Evolutionary conservation across 345 rosid genomes (phyloP), one percentile per base, ranked within the genome.

Genomic region (Kandelia obovata): DNA sequence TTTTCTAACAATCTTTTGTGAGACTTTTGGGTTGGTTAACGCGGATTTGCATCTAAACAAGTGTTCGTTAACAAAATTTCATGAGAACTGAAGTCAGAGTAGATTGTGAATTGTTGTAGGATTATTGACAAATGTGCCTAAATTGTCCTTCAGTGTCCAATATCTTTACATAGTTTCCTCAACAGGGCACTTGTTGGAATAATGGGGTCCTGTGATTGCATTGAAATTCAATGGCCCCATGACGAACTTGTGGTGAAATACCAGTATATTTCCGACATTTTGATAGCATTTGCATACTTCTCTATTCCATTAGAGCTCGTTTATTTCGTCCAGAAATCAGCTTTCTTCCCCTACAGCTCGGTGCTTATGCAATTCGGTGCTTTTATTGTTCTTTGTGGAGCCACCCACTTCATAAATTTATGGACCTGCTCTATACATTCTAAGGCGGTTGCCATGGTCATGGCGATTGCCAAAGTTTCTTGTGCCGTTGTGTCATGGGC

Each of bases 311-410:
- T 93, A 1, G 97, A 91, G 84, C 89, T 91, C 65, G 88, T 94
- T 9, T 91, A 88, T 63, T 94, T 94, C 66, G 97, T 94, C 62
- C 90, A 94, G 62, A 94, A 83, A 74, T 89, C 96, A 1, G 90
- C 92, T 1, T 87, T 91, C 86, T 91, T 89, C 81, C 98, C 98
- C 0, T 94, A 94, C 74, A 81, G 89, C 85, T 89, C 97, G 97
- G 98, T 94, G 69, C 96, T 94, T 2, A 82, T 91, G 96, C 98
- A 91, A 79, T 94, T 94, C 58, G 96, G 98, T 43, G 95, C 96
- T 56, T 94, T 94, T 55, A 94, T 94, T 74, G 83, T 94, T 65
- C 96, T 91, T 53, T 94, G 98, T 66, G 98, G 98, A 53, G 95
- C 96, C 4, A 94, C 98, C 5, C 98, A 94, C 78, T 88, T 91